These are phyloP conservation scores for Zygoascus tannicola DNA, from an alignment of 805 yeast genomes.

Conservation along the genomic window DNA sequence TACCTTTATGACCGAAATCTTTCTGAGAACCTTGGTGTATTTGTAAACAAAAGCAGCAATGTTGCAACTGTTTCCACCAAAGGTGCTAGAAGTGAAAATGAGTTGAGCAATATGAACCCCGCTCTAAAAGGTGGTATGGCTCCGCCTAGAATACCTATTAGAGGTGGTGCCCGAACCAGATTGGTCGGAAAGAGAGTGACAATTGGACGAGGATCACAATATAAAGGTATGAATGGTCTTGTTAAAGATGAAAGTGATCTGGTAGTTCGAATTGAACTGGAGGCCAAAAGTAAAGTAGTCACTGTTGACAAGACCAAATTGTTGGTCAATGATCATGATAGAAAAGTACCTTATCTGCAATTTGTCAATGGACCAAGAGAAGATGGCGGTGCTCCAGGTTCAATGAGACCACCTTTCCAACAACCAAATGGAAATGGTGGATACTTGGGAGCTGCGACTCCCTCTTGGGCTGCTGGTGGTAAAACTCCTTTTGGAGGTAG, in stretches of 20 bases:
- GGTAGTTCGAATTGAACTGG: constrained; percentile 85
- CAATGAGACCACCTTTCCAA: constrained; percentile 25
- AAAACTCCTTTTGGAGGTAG: constrained; percentile 36
- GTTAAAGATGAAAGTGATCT: constrained; percentile 90
- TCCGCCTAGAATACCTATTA: constrained; percentile 49
- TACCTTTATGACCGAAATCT: constrained; percentile 75
- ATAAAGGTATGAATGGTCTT: constrained; percentile 90
- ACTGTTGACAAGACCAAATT: constrained; percentile 74
- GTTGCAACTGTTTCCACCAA: constrained; percentile 81
- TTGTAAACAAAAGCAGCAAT: constrained; percentile 65
- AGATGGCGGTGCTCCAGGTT: constrained; percentile 2
- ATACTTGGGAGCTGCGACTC: constrained; percentile 19
- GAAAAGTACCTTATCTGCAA: constrained; percentile 15
- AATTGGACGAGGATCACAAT: constrained; percentile 78
- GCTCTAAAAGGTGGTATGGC: constrained; percentile 33
- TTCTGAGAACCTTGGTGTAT: constrained; percentile 82
- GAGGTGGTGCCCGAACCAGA: constrained; percentile 68
- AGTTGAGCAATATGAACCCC: constrained; percentile 84
- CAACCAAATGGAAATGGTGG: constrained; percentile 13
- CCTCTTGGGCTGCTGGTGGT: constrained; percentile 28
- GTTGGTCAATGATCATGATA: constrained; percentile 56
- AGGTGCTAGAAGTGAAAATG: constrained; percentile 47
- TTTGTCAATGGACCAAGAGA: constrained; percentile 12
- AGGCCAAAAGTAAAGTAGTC: constrained; percentile 81
- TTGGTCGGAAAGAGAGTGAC: constrained; percentile 78